phyloP scores from a whole-genome alignment of 1,284 basidiomycete species.

The Chondrostereum purpureum region DNA sequence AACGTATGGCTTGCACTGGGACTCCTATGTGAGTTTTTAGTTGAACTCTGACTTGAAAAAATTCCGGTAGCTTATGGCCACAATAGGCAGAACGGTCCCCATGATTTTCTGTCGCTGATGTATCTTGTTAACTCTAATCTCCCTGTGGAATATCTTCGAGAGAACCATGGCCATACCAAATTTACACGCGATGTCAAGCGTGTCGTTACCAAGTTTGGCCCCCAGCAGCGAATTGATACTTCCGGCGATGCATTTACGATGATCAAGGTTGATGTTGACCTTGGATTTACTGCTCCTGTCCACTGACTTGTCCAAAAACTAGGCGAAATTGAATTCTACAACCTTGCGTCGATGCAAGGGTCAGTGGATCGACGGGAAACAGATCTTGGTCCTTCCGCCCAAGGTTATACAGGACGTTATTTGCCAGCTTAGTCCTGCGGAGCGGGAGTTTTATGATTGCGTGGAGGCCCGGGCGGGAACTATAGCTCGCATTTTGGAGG shows the following conservation, averaged over 20 bases:
- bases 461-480: not conserved
- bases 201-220: not conserved
- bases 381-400: not conserved
- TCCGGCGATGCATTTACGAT: not conserved
- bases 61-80: not conserved
- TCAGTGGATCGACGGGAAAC: not conserved
- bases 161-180: not conserved
- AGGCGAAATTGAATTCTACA: not conserved
- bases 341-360: not conserved
- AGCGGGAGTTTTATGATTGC: not conserved
- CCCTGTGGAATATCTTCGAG: not conserved
- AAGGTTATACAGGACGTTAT: not conserved
- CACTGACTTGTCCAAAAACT: too few relatives aligned
- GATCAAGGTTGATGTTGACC: not conserved
- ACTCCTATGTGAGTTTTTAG: not conserved
- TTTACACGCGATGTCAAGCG: not conserved
- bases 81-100: not conserved
- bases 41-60: not conserved
- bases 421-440: not conserved
- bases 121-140: too few relatives aligned
- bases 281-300: not conserved
- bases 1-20: not conserved
- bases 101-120: not conserved
- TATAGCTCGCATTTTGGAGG: too few relatives aligned
- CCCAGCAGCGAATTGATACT: not conserved